phyloP scores from a whole-genome alignment of 2,329 filamentous ascomycete species.

The Paracamarosporium sp. region DNA sequence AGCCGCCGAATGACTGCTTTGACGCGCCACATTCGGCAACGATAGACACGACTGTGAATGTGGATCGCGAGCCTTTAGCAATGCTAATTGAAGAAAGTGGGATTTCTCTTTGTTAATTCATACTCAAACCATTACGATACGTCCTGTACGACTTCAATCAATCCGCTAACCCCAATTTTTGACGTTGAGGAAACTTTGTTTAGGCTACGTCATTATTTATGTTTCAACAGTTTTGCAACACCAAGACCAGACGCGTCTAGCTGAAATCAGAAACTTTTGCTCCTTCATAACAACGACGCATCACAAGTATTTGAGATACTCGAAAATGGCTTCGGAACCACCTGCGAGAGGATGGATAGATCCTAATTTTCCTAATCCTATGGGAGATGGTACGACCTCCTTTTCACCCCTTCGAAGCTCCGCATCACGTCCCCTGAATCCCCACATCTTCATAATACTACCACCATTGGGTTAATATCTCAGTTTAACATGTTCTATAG shows the following conservation, averaged over 20 bases:
- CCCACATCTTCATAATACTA: too few species aligned
- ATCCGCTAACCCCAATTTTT: too few species aligned
- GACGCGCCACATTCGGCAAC: background rate
- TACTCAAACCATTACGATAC: too few species aligned
- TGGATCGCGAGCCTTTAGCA: background rate
- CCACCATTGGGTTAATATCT: background rate
- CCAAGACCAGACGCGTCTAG: background rate
- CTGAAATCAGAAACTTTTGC: too few species aligned
- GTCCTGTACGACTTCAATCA: too few species aligned
- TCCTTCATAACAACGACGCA: too few species aligned
- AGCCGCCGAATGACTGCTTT: background rate
- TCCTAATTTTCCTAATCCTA: slow-evolving; percentile 60
- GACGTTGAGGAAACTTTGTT: background rate
- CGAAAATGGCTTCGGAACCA: background rate
- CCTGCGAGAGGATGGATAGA: slow-evolving; percentile 44
- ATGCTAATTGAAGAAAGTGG: background rate
- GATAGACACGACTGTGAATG: slow-evolving; percentile 1
- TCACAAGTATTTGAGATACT: background rate
- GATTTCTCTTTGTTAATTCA: too few species aligned
- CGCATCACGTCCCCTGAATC: too few species aligned
- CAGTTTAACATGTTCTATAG: background rate
- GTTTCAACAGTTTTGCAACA: background rate
- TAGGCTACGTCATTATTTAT: background rate
- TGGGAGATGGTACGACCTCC: slow-evolving; percentile 38
- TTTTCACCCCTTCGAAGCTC: background rate